Conservation (phyloP, 352 stramenopile genomes). For the Elongisporangium prolatum region DNA sequence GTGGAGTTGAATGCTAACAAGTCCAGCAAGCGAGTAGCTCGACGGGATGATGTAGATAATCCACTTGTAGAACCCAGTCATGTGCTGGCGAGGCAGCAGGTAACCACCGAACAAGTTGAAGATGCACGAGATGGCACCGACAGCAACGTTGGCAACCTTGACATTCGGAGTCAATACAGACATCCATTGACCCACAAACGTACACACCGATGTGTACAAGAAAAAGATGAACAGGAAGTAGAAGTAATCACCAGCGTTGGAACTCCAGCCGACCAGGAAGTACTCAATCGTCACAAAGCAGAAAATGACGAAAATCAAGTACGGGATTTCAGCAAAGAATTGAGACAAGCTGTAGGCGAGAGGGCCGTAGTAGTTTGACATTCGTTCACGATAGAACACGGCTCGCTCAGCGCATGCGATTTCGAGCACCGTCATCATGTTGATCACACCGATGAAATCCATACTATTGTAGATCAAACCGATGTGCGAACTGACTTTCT, state of each 20-base stretch:
- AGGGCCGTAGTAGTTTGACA: slow-evolving; percentile 72
- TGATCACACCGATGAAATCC: slow-evolving; percentile 59
- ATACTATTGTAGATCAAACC: slow-evolving; percentile 73
- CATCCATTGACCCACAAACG: slow-evolving; percentile 70
- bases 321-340: slow-evolving; percentile 56
- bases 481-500: slow-evolving; percentile 55
- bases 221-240: slow-evolving; percentile 44
- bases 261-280: slow-evolving; percentile 48
- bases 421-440: slow-evolving; percentile 55
- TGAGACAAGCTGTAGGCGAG: slow-evolving; percentile 64
- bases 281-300: slow-evolving; percentile 61
- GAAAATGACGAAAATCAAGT: slow-evolving; percentile 42
- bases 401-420: slow-evolving; percentile 37
- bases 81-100: slow-evolving; percentile 38
- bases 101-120: slow-evolving; percentile 69
- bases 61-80: slow-evolving; percentile 66
- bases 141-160: slow-evolving; percentile 74
- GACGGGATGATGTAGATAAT: slow-evolving; percentile 60
- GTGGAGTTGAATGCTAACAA: slow-evolving; percentile 35
- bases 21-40: slow-evolving; percentile 41
- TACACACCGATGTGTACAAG: slow-evolving; percentile 60
- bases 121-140: slow-evolving; percentile 57
- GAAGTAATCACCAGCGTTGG: slow-evolving; percentile 27
- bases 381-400: slow-evolving; percentile 54
- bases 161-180: slow-evolving; percentile 59